Evolutionary conservation across 805 yeast genomes (phyloP), one percentile per base, ranked within the genome.

Genomic region (Ogataea neopini): DNA sequence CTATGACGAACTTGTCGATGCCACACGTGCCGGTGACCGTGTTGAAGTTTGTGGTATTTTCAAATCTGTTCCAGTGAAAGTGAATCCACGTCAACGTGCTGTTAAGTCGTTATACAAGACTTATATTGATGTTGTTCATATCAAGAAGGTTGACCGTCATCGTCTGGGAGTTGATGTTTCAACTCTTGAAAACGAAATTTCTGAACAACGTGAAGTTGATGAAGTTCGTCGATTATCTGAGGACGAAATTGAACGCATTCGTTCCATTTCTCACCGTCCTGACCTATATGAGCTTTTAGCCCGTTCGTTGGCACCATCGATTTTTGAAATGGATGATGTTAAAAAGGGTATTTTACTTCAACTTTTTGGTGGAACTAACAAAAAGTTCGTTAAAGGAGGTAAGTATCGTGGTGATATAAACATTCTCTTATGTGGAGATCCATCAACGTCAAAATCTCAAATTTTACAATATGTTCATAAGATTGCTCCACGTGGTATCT

Each of bases 401-500:
- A 77, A 89, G 53, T 92, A 91, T 66, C 80, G 99, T 73, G 99
- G 99, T 40, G 99, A 94, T 63, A 83, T 94, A 51, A 94, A 94
- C 62, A 77, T 94, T 41, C 70, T 94, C 47, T 73, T 94, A 36
- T 92, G 98, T 72, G 99, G 99, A 58, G 99, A 94, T 65, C 99
- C 99, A 1, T 92, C 98, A 8, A 94, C 99, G 1, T 84, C 97
- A 10, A 94, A 94, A 65, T 94, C 99, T 2, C 99, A 94, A 68
- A 70, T 94, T 39, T 74, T 94, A 55, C 96, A 90, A 62, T 94
- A 94, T 58, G 97, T 94, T 36, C 99, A 94, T 70, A 88, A 91
- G 61, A 94, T 94, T 57, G 96, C 99, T 1, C 99, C 99, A 38
- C 78, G 99, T 64, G 99, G 99, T 57, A 88, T 94, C 33, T 94